A percentile compares a stretch with the other conserved stretches of the same genome.
Conservation (phyloP, 176 grass and related monocot genomes). For the Paspalum notatum region DNA sequence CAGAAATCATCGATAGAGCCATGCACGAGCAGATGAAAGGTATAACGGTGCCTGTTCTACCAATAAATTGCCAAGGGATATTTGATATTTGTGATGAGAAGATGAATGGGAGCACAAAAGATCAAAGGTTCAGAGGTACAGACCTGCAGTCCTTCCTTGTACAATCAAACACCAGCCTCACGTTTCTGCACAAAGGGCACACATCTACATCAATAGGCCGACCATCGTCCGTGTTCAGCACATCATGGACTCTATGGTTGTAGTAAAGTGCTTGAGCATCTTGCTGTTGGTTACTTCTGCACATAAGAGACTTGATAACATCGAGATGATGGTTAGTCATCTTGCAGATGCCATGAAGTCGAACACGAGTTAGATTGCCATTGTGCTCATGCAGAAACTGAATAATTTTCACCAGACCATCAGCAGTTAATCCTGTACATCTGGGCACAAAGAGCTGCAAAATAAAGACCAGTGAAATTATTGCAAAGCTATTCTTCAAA, state of each 20-base stretch:
- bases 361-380: slow-evolving; percentile 58
- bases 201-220: slow-evolving; percentile 78
- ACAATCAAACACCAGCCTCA: slow-evolving; percentile 81
- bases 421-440: slow-evolving; percentile 72
- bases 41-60: slow-evolving; percentile 3
- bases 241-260: slow-evolving; percentile 39
- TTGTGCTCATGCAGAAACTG: slow-evolving; percentile 53
- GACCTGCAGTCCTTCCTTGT: slow-evolving; percentile 81
- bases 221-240: slow-evolving; percentile 48
- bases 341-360: slow-evolving; percentile 59
- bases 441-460: slow-evolving; percentile 87
- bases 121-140: slow-evolving; percentile 25
- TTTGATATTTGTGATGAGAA: background rate
- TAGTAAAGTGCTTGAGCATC: slow-evolving; percentile 44
- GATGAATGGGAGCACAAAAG: background rate
- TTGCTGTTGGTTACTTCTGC: slow-evolving; percentile 36
- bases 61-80: slow-evolving; percentile 5
- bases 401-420: slow-evolving; percentile 75
- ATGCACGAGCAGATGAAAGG: background rate
- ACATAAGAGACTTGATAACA: slow-evolving; percentile 66
- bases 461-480: slow-evolving; percentile 28
- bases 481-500: background rate
- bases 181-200: slow-evolving; percentile 56
- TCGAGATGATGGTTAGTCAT: slow-evolving; percentile 78
- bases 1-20: slow-evolving; percentile 35